Base-by-base conservation (phyloP, 1,139 yeast genomes). In the Kluyveromyces marxianus region DNA sequence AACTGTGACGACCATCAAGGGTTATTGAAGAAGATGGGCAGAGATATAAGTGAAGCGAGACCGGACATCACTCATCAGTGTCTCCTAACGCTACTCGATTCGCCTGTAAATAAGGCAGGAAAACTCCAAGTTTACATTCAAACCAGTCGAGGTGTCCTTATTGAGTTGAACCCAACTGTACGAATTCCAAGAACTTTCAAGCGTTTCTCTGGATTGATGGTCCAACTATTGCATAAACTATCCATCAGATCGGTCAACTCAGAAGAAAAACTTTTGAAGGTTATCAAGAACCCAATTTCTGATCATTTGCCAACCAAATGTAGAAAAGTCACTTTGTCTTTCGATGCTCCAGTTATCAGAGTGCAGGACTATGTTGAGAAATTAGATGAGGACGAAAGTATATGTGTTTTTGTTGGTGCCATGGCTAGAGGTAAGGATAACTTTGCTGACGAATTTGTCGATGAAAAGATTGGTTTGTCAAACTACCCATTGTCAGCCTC, bases 1-100 rank as follows among this genome's bases (percentile, higher is more conserved):
- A 92, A 92, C 70, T 92, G 98, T 72, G 98, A 92, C 67, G 98
- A 92, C 66, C 98, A 92, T 66, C 98, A 92, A 70, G 97, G 97
- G 14, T 74, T 92, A 48, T 72, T 92, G 58, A 84, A 94, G 67
- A 90, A 89, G 65, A 88, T 90, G 95, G 96, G 96, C 41, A 77
- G 97, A 63, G 97, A 92, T 65, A 92, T 92, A 55, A 90, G 96
- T 40, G 98, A 92, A 65, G 97, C 97, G 4, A 80, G 98, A 67
- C 98, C 98, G 25, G 98, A 92, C 67, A 92, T 92, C 60, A 90
- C 97, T 40, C 98, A 92, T 65, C 92, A 87, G 67, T 92, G 98
- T 72, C 77, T 92, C 45, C 74, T 92, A 64, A 92, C 98, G 2
- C 74, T 92, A 55, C 74, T 92, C 59, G 98, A 92, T 65, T 87